Base-by-base conservation (phyloP, 2,329 filamentous ascomycete species). In the Sarocladiaceae sp. region DNA sequence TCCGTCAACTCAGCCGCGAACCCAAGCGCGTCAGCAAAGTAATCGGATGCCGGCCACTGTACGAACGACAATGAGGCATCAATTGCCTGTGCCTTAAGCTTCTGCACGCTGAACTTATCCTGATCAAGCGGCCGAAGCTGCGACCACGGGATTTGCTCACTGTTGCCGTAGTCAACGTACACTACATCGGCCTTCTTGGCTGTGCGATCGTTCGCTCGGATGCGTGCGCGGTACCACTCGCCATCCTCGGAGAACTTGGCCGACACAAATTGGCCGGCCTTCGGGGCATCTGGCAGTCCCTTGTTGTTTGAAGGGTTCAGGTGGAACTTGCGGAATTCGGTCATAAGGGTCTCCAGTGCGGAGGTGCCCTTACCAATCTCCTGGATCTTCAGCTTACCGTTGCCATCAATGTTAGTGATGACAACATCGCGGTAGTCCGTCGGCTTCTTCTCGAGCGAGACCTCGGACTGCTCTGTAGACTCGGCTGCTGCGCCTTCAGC, bases 141-240 rank as follows among this genome's bases (percentile, higher is more conserved):
- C 19, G 81, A 77, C 89, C 91, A 98, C 0, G 90, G 79, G 46
- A 95, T 74, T 59, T 82, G 84, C 67, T 98, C 93, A 45, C 80
- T 84, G 74, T 98, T 98, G 56, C 93, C 93, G 65, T 94, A 98
- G 70, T 98, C 93, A 50, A 98, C 80, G 67, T 95, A 98, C 35
- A 94, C 70, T 20, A 98, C 84, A 65, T 98, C 93, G 19, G 89
- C 84, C 55, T 86, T 81, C 75, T 93, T 88, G 57, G 83, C 83
- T 7, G 90, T 78, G 50, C 93, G 88, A 68, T 98, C 93, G 65
- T 97, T 96, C 60, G 90, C 82, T 50, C 90, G 84, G 49, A 98
- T 81, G 49, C 83, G 85, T 24, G 87, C 93, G 49, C 93, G 87
- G 71, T 98, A 98, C 91, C 91, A 98, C 54, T 93, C 82, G 48